Conservation (phyloP, 805 yeast genomes). For the Grigorovia humatica region DNA sequence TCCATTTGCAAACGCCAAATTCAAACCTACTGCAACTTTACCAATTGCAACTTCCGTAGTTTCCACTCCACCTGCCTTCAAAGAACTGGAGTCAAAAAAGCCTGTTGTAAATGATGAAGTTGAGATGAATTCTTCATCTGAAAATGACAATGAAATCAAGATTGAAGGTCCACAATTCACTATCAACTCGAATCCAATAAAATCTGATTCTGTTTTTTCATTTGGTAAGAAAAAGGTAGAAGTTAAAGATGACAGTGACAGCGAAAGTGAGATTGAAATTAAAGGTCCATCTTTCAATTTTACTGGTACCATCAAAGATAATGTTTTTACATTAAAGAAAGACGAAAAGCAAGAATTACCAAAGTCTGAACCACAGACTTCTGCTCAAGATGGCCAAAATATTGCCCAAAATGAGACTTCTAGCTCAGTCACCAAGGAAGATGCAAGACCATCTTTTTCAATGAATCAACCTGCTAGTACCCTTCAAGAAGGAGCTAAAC, state of each 20-base stretch:
- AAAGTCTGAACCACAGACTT: no score
- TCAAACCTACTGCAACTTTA: background rate
- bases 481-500: conserved; percentile 2
- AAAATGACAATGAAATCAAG: conserved; percentile 46
- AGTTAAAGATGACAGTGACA: conserved; percentile 23
- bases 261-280: conserved; percentile 25
- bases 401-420: background rate
- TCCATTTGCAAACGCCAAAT: background rate
- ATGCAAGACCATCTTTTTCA: conserved; percentile 13
- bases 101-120: background rate
- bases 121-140: conserved; percentile 4
- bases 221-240: conserved; percentile 26
- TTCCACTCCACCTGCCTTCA: background rate
- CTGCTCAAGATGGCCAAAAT: background rate
- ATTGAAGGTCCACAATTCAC: conserved; percentile 67
- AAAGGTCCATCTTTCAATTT: conserved; percentile 35
- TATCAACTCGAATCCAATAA: conserved; percentile 36
- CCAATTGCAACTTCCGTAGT: background rate
- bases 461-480: conserved; percentile 9
- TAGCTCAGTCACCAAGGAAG: background rate
- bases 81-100: background rate
- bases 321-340: conserved; percentile 27
- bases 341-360: conserved; percentile 2
- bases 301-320: conserved; percentile 25
- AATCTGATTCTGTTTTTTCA: conserved; percentile 41